A percentile compares a stretch with the other conserved stretches of the same genome.
Conservation (phyloP, 345 rosid species). For the Corchorus capsularis region DNA sequence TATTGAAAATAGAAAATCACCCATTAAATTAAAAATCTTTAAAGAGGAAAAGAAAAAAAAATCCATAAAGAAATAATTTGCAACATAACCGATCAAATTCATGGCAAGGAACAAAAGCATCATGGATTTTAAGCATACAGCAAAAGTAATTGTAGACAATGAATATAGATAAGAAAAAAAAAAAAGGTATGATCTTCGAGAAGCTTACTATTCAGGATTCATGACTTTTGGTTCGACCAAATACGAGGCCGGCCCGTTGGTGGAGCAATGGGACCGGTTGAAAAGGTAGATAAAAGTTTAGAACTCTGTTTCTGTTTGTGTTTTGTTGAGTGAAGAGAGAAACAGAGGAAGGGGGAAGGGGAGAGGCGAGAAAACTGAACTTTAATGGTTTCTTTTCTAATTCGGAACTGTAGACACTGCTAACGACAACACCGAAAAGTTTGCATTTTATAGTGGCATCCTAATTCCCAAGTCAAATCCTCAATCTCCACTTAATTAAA, state of each 20-base stretch:
- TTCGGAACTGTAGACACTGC: not conserved
- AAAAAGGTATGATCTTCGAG: not conserved
- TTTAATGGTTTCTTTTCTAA: not conserved
- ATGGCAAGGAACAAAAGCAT: not conserved
- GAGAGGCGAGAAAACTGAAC: not conserved
- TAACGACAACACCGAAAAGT: not conserved
- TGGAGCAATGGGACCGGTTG: conserved; percentile 22
- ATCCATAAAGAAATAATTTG: not conserved
- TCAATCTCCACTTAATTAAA: not conserved
- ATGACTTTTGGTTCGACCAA: conserved; percentile 30
- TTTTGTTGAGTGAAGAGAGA: not conserved
- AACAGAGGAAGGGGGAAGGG: not conserved
- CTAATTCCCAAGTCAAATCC: not conserved
- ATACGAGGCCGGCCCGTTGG: conserved; percentile 36
- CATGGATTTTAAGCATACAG: not conserved
- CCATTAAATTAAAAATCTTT: not conserved
- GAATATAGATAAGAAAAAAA: not conserved
- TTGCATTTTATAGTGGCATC: not conserved
- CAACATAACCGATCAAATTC: not conserved
- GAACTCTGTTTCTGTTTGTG: not conserved
- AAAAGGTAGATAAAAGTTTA: not conserved
- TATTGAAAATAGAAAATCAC: not conserved
- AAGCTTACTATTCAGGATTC: conserved; percentile 51
- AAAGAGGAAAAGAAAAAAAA: no score
- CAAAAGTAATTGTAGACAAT: not conserved